Percentiles rank a stretch among this genome's conserved stretches.
Evolutionary conservation across 768 basidiomycete species (phyloP).

Genomic region (Wakefieldia striispora): DNA sequence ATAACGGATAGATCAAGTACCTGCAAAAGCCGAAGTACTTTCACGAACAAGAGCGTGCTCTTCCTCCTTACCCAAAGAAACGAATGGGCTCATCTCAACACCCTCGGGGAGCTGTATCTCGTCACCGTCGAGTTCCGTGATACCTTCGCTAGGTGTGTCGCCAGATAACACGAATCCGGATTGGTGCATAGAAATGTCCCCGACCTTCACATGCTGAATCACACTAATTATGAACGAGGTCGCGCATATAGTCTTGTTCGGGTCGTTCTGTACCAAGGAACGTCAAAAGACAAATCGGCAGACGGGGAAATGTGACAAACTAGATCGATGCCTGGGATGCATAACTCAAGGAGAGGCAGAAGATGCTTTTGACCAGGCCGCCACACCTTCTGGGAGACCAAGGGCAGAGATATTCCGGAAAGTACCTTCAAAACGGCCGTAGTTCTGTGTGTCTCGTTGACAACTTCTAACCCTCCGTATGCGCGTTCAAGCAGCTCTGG

Average conservation of each 20-base stretch:
- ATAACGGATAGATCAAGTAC: constrained; percentile 35
- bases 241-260: constrained; percentile 74
- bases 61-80: constrained; percentile 54
- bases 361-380: constrained; percentile 86
- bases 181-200: constrained; percentile 66
- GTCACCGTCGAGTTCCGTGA: constrained; percentile 51
- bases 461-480: constrained; percentile 85
- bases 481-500: constrained; percentile 89
- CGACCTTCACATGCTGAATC: constrained; percentile 75
- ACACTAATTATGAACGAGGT: constrained; percentile 75
- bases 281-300: constrained; percentile 1
- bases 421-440: constrained; percentile 88
- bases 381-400: constrained; percentile 78
- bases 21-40: constrained; percentile 76
- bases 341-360: constrained; percentile 82
- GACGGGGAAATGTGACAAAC: constrained; percentile 37
- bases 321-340: constrained; percentile 89
- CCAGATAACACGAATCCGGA: constrained; percentile 54
- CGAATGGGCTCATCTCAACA: constrained; percentile 33
- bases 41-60: constrained; percentile 73
- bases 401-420: constrained; percentile 68
- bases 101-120: constrained; percentile 51
- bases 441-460: constrained; percentile 94
- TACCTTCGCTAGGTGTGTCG: constrained; percentile 51
- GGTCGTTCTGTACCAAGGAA: constrained; percentile 59